Base-by-base conservation (phyloP, 2,329 filamentous ascomycete genomes). In the Aureobasidium sp. region DNA sequence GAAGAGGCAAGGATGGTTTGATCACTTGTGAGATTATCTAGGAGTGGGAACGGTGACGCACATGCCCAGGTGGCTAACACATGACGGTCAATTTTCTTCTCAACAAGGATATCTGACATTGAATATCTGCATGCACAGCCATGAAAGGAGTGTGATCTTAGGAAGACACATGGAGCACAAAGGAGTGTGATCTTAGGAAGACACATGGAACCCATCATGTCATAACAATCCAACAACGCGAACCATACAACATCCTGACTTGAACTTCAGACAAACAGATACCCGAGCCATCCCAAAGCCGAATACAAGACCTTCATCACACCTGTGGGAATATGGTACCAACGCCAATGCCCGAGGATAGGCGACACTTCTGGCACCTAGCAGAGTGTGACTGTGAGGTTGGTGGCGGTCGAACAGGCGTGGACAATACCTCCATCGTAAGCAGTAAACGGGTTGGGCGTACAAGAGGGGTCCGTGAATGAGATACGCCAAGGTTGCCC, bases 401-500 rank as follows among this genome's bases (percentile, higher is more conserved):
- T 40, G 25, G 40, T 24, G 14, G 27, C 19, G 27, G 38, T 37
- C 5, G 24, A 24, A 48, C 56, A 58, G 17, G 54, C 48, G 25
- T 55, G 41, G 4, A 55, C 53, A 2, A 30, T 17, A 7, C 41
- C 44, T 6, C 54, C 54, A 27, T 56, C 56, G 19, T 51, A 53
- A 16, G 29, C 45, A 8, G 51, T 55, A 17, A 49, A 8, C 7
- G 45, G 12, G 6, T 44, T 40, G 19, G 19, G 25, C 4, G 21
- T 17, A 44, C 56, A 58, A 3, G 17, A 35, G 3, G 34, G 19
- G 30, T 56, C 55, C 12, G 51, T 53, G 17, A 35, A 21, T 19
- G 30, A n/a, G n/a, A 66, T 55, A 39, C 55, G 59, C 48, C 59
- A 62, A 22, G 50, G 42, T 41, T 59, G 25, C 8, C 55, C 54